Percentiles rank a stretch among this genome's conserved stretches.
These are phyloP conservation scores for Erythrophleum fordii DNA, from an alignment of 306 rosid genomes.

Conservation along the genomic window DNA sequence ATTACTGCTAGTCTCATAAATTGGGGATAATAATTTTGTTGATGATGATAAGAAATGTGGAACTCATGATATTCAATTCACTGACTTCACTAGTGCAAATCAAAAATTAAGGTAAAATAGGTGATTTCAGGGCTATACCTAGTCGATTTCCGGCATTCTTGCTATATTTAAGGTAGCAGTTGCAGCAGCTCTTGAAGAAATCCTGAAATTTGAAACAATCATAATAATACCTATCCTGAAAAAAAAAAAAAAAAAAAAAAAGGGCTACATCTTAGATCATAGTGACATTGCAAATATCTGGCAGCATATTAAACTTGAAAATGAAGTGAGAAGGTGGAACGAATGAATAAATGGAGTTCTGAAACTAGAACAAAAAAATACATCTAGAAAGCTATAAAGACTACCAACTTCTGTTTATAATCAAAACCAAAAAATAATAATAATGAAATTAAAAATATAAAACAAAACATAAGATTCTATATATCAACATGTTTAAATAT, in stretches of 20 bases:
- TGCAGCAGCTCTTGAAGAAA: conserved; percentile 94
- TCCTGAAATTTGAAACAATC: conserved; percentile 51
- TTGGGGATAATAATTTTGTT: too few relatives aligned
- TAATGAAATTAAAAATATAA: too few relatives aligned
- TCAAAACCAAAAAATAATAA: conserved; percentile 11
- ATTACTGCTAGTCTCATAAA: too few relatives aligned
- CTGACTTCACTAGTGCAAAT: too few relatives aligned
- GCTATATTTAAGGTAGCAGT: conserved; percentile 81
- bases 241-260: conserved; percentile 7
- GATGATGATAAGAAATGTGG: too few relatives aligned
- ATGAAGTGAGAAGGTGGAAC: conserved; percentile 36
- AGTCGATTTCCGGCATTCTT: conserved; percentile 81
- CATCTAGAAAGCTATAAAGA: conserved; percentile 24
- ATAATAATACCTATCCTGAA: too few relatives aligned
- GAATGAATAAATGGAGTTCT: conserved; percentile 21
- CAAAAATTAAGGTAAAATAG: too few relatives aligned
- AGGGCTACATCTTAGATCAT: not conserved
- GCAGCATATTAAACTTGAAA: conserved; percentile 31
- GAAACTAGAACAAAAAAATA: conserved; percentile 2
- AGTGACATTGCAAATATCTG: conserved; percentile 25
- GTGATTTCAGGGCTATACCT: too few relatives aligned
- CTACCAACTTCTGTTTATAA: conserved; percentile 9
- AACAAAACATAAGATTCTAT: too few relatives aligned
- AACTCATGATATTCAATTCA: too few relatives aligned
- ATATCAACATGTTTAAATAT: too few relatives aligned